These are phyloP conservation scores for Penicillium sp. DNA, from an alignment of 2,329 filamentous ascomycete species.

Conservation along the genomic window DNA sequence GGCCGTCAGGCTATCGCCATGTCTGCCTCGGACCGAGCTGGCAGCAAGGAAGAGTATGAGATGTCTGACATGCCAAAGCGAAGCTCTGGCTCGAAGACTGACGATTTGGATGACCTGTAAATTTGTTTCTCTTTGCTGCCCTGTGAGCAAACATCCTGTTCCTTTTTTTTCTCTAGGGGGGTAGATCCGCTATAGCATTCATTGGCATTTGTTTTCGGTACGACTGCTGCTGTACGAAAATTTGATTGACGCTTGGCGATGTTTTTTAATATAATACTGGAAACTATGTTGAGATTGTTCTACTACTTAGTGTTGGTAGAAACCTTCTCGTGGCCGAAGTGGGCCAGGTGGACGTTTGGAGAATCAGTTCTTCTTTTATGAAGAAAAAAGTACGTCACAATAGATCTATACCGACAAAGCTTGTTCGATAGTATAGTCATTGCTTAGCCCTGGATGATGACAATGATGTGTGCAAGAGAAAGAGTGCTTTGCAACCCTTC, in stretches of 20 bases:
- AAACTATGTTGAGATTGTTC: neutral
- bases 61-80: conserved; percentile 53
- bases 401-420: neutral
- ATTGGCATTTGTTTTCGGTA: conserved; percentile 18
- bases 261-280: neutral
- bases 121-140: conserved; percentile 21
- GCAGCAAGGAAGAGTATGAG: conserved; percentile 61
- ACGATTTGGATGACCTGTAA: conserved; percentile 47
- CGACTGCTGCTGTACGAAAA: neutral
- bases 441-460: no score
- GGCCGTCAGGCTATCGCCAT: conserved; percentile 83
- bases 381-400: neutral
- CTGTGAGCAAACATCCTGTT: conserved; percentile 22
- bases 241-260: conserved; percentile 1
- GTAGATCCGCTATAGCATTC: conserved; percentile 24
- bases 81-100: conserved; percentile 29
- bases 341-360: neutral
- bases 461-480: no score
- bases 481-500: no score
- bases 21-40: conserved; percentile 54
- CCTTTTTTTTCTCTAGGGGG: conserved; percentile 20
- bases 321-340: neutral
- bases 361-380: no score
- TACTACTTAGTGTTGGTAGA: neutral
- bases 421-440: no score